Conservation (phyloP, 768 basidiomycete species). For the Lentinula sp. region DNA sequence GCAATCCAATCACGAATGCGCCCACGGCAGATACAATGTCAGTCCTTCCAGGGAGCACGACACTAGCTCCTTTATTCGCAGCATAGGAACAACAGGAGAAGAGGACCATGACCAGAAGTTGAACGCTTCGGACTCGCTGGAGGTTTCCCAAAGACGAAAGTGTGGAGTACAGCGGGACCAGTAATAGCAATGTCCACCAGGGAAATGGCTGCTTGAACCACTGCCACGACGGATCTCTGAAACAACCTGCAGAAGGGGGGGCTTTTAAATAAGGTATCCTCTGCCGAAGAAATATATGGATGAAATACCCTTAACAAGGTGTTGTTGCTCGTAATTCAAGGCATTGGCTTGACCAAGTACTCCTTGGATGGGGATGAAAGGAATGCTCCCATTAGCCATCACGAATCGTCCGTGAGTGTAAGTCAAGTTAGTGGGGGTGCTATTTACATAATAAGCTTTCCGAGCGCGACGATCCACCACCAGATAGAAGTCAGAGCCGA, state of each 20-base stretch:
- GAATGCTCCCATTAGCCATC: slow-evolving; percentile 38
- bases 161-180: slow-evolving; percentile 73
- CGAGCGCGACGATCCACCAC: slow-evolving; percentile 59
- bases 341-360: slow-evolving; percentile 41
- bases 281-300: not conserved
- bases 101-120: slow-evolving; percentile 70
- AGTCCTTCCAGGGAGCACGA: slow-evolving; percentile 57
- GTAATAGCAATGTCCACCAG: slow-evolving; percentile 72
- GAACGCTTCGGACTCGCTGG: slow-evolving; percentile 63
- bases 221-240: slow-evolving; percentile 65
- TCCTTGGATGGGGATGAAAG: slow-evolving; percentile 30
- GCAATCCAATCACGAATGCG: slow-evolving; percentile 70
- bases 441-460: slow-evolving; percentile 41
- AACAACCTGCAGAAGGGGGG: slow-evolving; percentile 47
- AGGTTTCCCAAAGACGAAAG: slow-evolving; percentile 73
- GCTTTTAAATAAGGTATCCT: not conserved
- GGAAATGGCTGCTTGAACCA: slow-evolving; percentile 79
- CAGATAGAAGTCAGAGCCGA: slow-evolving; percentile 78
- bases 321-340: slow-evolving; percentile 24
- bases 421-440: slow-evolving; percentile 30
- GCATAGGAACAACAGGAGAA: slow-evolving; percentile 74
- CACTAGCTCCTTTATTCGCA: slow-evolving; percentile 58
- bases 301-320: slow-evolving; percentile 46
- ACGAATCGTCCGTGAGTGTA: slow-evolving; percentile 51
- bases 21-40: slow-evolving; percentile 77